Base-by-base conservation (phyloP, 352 stramenopile genomes). In the Phytophthora fragariae region DNA sequence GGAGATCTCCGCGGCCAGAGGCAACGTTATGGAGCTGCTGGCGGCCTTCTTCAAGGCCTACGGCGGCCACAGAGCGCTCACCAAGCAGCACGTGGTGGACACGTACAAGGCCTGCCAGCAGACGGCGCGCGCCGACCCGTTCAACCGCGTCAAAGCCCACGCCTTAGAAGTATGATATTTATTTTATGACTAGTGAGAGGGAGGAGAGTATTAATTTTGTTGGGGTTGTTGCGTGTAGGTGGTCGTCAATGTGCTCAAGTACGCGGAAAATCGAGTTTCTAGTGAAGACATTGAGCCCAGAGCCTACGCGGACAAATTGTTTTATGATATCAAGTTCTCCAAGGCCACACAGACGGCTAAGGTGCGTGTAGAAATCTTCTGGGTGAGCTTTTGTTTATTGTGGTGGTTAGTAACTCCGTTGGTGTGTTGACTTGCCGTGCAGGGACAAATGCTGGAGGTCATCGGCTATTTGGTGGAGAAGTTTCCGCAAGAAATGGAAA, bases 251-350 rank as follows among this genome's bases (percentile, higher is more conserved):
- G 74, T 84, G 60, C 80, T 94, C 21, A 84, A 92, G 62, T 75
- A 85, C 55, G 73, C 75, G 1, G 46, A 63, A 5, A 62, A 66
- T 14, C 65, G 70, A 12, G 35, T 92, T 5, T 68, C 76, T 5
- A 81, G 63, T n/a, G 75, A 85, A 14, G 84, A 89, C 15, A 72
- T 92, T 21, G 77, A 89, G 35, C 84, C 87, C 3, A 60, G 71
- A 37, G 59, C 60, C 37, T 94, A 92, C 46, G 65, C 84, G 47
- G 84, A 91, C 29, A 93, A 93, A 60, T 72, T 94, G 10, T 91
- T 93, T 41, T 79, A 90, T 56, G 87, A 94, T 46, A 83, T 94
- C 57, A 90, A 91, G 72, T 94, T 91, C 52, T 82, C 81, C 5
- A 93, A 92, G 47, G 78, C 79, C 8, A 85, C 83, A 3, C 87